These are phyloP conservation scores for Sarocladium kiliense DNA, from an alignment of 2,329 filamentous ascomycete genomes.

Conservation along the genomic window DNA sequence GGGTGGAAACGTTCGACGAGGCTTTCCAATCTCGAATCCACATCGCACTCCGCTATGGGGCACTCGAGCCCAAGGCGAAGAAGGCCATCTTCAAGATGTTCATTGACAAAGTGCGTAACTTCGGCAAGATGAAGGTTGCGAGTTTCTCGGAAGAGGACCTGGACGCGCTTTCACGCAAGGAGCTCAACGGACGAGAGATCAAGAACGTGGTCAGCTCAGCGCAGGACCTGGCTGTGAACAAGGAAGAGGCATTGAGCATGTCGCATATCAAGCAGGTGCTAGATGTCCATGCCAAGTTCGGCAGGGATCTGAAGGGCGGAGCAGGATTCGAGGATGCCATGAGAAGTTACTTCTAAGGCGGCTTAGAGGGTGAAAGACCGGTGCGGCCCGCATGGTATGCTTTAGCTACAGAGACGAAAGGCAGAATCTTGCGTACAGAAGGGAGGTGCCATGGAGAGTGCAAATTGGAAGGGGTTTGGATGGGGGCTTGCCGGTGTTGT, in stretches of 20 bases:
- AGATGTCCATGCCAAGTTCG: constrained; percentile 79
- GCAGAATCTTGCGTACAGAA: too few relatives aligned
- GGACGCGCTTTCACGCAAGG: constrained; percentile 59
- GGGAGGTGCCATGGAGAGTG: too few relatives aligned
- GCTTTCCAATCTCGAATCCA: constrained; percentile 87
- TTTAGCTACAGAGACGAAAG: too few relatives aligned
- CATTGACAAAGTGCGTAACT: constrained; percentile 63
- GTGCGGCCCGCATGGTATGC: too few relatives aligned
- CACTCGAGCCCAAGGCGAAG: constrained; percentile 66
- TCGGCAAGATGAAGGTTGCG: constrained; percentile 56
- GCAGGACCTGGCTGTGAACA: constrained; percentile 75
- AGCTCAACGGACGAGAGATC: constrained; percentile 64
- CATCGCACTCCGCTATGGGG: constrained; percentile 75
- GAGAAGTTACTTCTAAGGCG: constrained; percentile 64
- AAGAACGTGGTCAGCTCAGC: constrained; percentile 84
- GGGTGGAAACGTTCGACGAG: constrained; percentile 83
- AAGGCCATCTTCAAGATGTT: constrained; percentile 82
- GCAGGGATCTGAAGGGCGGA: constrained; percentile 76
- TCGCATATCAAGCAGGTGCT: constrained; percentile 75
- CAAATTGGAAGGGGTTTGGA: too few relatives aligned
- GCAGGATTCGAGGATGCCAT: constrained; percentile 78
- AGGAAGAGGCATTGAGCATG: constrained; percentile 67
- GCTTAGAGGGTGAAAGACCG: background rate
- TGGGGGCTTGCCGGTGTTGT: too few relatives aligned
- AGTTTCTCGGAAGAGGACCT: constrained; percentile 64